Evolutionary conservation across 148 eudicot genomes (phyloP).

Genomic region (Spergularia bocconei): DNA sequence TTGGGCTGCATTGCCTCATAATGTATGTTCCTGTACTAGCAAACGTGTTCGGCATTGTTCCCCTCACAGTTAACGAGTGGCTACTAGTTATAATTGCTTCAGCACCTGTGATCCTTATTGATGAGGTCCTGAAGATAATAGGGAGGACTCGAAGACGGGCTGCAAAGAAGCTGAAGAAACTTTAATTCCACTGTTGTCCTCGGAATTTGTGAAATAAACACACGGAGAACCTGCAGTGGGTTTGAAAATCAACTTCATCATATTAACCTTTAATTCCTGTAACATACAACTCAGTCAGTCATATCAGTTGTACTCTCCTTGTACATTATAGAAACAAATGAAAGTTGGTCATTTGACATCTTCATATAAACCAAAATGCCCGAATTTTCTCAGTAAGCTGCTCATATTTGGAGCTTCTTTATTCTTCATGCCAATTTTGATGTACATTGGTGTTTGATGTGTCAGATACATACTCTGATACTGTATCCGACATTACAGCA

Average conservation of each 20-base stretch:
- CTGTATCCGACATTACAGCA: no score
- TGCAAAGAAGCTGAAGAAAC: constrained; percentile 47
- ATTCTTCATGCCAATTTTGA: neutral
- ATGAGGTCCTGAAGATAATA: constrained; percentile 58
- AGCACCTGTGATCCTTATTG: constrained; percentile 70
- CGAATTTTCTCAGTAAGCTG: neutral
- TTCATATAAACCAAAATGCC: neutral
- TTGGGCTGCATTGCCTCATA: constrained; percentile 71
- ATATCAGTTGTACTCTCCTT: neutral
- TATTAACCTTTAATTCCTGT: constrained; percentile 12
- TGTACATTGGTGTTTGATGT: neutral
- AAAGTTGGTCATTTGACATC: neutral
- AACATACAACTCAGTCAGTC: constrained; percentile 9
- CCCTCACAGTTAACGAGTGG: constrained; percentile 69
- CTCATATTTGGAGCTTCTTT: neutral
- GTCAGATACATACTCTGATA: no score
- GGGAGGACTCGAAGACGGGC: constrained; percentile 44
- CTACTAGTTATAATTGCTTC: constrained; percentile 61
- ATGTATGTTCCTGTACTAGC: constrained; percentile 80
- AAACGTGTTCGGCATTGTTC: constrained; percentile 71
- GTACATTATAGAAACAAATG: constrained; percentile 11
- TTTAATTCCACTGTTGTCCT: constrained; percentile 11
- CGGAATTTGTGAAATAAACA: neutral
- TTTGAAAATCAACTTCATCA: neutral
- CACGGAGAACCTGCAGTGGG: neutral